These are phyloP conservation scores for Trametes gibbosa DNA, from an alignment of 768 basidiomycete genomes.

Conservation along the genomic window DNA sequence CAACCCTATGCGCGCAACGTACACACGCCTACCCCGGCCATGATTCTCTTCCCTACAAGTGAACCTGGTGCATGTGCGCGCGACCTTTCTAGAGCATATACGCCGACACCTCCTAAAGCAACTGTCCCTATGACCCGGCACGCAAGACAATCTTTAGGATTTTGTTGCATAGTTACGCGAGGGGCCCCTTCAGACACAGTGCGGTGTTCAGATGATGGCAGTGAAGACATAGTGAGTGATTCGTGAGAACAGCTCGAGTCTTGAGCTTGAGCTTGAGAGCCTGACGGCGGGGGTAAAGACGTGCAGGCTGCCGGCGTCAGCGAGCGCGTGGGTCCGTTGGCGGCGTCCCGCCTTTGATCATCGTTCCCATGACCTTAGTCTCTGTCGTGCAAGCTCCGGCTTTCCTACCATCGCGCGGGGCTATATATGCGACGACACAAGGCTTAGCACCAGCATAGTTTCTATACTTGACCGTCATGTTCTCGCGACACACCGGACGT, in stretches of 20 bases:
- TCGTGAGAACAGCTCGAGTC: no score
- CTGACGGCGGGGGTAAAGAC: not conserved
- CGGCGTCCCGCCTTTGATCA: not conserved
- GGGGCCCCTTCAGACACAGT: not conserved
- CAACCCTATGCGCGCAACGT: slow-evolving; percentile 19
- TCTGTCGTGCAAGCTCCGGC: not conserved
- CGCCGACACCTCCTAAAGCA: slow-evolving; percentile 58
- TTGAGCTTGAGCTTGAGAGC: no score
- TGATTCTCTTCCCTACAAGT: slow-evolving; percentile 54
- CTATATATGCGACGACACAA: not conserved
- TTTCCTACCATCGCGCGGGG: not conserved
- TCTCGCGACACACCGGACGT: not conserved
- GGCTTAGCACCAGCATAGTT: not conserved
- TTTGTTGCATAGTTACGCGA: not conserved
- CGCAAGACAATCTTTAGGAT: slow-evolving; percentile 54
- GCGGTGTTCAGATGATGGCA: not conserved
- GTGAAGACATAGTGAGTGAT: not conserved
- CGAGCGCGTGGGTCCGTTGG: not conserved
- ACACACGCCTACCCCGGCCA: slow-evolving; percentile 66
- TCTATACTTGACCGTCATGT: not conserved
- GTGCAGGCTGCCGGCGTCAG: not conserved
- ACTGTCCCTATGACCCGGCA: slow-evolving; percentile 69
- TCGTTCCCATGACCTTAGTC: slow-evolving; percentile 8
- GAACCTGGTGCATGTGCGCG: slow-evolving; percentile 63
- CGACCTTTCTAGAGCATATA: slow-evolving; percentile 67